Evolutionary conservation across 2,329 filamentous ascomycete genomes (phyloP).

Genomic region (Epichloe gansuensis): DNA sequence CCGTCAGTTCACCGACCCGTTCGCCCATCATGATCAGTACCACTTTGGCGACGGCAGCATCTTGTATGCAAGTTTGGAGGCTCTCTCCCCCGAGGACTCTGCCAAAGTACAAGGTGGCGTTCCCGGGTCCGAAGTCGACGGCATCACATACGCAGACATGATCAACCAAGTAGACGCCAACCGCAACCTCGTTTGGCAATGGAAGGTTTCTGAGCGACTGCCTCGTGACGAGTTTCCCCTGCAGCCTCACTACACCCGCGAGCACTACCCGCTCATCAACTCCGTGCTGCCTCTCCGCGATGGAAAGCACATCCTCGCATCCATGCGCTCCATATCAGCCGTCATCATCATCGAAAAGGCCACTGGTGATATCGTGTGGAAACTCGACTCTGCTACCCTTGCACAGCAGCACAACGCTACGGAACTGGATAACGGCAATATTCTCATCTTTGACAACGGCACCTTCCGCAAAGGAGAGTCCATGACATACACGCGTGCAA

Average conservation of each 20-base stretch:
- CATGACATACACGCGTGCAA: slow-evolving; percentile 15
- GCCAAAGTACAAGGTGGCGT: slow-evolving; percentile 17
- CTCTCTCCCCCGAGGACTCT: slow-evolving; percentile 13
- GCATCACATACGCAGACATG: slow-evolving; percentile 17
- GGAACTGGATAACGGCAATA: slow-evolving; percentile 18
- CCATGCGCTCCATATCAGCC: slow-evolving; percentile 16
- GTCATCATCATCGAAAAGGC: slow-evolving; percentile 16
- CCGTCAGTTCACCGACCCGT: slow-evolving; percentile 15
- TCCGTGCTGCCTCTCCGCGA: slow-evolving; percentile 16
- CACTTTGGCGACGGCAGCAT: slow-evolving; percentile 16
- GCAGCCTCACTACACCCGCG: slow-evolving; percentile 17
- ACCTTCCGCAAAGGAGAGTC: slow-evolving; percentile 17
- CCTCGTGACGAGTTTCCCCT: slow-evolving; percentile 16
- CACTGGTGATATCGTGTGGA: slow-evolving; percentile 17
- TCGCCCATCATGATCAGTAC: slow-evolving; percentile 18
- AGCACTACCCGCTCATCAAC: slow-evolving; percentile 20
- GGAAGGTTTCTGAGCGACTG: slow-evolving; percentile 16
- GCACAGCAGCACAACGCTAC: slow-evolving; percentile 20
- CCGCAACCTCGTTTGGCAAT: slow-evolving; percentile 15
- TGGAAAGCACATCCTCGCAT: slow-evolving; percentile 17
- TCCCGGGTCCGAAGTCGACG: slow-evolving; percentile 13
- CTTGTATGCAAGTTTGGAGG: slow-evolving; percentile 16
- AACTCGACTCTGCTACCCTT: slow-evolving; percentile 11
- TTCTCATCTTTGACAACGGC: slow-evolving; percentile 19
- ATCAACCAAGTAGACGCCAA: slow-evolving; percentile 17